Evolutionary conservation across 805 yeast genomes (phyloP).

Genomic region (Metschnikowia henanensis): DNA sequence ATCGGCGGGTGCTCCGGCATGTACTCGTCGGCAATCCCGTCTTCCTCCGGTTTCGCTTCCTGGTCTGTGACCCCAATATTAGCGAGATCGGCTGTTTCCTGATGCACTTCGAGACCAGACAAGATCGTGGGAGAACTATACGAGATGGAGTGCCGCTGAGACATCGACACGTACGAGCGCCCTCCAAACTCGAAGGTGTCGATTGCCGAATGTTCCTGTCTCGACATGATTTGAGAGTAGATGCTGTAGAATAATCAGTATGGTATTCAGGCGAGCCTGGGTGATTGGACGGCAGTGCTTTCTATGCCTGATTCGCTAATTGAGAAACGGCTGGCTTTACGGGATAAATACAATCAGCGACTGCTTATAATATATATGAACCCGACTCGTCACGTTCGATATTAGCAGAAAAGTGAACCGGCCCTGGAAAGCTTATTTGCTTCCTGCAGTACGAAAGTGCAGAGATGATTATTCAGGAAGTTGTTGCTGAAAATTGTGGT

Average conservation of each 20-base stretch:
- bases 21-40: conserved; percentile 11
- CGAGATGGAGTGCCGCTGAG: conserved; percentile 27
- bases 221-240: conserved; percentile 1
- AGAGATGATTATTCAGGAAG: too few relatives aligned
- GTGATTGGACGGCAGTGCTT: too few relatives aligned
- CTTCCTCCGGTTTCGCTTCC: conserved; percentile 13
- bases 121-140: conserved; percentile 45
- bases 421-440: too few relatives aligned
- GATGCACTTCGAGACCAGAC: conserved; percentile 51
- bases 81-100: conserved; percentile 57
- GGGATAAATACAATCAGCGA: too few relatives aligned
- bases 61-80: conserved; percentile 49
- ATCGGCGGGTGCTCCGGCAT: conserved; percentile 23
- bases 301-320: too few relatives aligned
- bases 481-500: background rate
- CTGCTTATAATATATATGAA: too few relatives aligned
- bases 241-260: too few relatives aligned
- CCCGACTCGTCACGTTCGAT: too few relatives aligned
- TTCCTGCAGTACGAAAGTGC: too few relatives aligned
- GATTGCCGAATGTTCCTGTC: conserved; percentile 6
- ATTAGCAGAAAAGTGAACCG: too few relatives aligned
- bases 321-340: too few relatives aligned
- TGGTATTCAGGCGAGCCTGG: too few relatives aligned
- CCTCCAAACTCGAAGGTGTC: conserved; percentile 33
- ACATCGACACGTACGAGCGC: conserved; percentile 39